These are phyloP conservation scores for Globisporangium perplexum DNA, from an alignment of 352 stramenopile genomes.

Conservation along the genomic window DNA sequence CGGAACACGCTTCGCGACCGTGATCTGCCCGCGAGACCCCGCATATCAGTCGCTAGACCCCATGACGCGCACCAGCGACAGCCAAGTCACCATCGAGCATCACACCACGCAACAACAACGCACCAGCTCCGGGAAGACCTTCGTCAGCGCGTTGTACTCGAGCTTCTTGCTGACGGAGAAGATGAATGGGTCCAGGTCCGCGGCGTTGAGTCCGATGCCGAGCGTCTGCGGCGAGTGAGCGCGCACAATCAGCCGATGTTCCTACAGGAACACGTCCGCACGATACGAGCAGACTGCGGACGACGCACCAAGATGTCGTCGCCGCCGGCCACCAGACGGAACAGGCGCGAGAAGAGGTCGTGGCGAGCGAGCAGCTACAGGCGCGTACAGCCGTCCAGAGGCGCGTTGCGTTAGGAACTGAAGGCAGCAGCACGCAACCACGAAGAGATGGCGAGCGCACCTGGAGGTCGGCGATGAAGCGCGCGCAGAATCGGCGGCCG, in stretches of 20 bases:
- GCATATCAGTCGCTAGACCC: neutral
- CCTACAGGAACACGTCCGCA: neutral
- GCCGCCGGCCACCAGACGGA: constrained; percentile 30
- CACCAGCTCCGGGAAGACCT: constrained; percentile 69
- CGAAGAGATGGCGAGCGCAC: constrained; percentile 12
- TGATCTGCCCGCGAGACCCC: constrained; percentile 29
- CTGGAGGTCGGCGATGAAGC: constrained; percentile 60
- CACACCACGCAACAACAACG: too few species aligned
- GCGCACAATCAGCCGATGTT: neutral
- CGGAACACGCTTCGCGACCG: constrained; percentile 52
- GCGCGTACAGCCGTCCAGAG: constrained; percentile 1
- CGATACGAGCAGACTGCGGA: neutral
- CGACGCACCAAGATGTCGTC: constrained; percentile 12
- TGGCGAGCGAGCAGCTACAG: constrained; percentile 43
- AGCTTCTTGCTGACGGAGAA: constrained; percentile 71
- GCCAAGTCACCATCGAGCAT: neutral
- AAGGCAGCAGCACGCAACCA: neutral
- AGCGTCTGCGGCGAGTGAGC: constrained; percentile 34
- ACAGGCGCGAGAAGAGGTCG: constrained; percentile 58
- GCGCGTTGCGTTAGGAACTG: neutral
- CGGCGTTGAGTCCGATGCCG: constrained; percentile 54
- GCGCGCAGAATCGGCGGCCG: constrained; percentile 67
- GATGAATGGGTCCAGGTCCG: constrained; percentile 63
- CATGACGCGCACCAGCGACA: neutral
- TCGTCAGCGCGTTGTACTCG: constrained; percentile 59